Base-by-base conservation (phyloP, 352 stramenopile genomes). In the Globisporangium irregulare region DNA sequence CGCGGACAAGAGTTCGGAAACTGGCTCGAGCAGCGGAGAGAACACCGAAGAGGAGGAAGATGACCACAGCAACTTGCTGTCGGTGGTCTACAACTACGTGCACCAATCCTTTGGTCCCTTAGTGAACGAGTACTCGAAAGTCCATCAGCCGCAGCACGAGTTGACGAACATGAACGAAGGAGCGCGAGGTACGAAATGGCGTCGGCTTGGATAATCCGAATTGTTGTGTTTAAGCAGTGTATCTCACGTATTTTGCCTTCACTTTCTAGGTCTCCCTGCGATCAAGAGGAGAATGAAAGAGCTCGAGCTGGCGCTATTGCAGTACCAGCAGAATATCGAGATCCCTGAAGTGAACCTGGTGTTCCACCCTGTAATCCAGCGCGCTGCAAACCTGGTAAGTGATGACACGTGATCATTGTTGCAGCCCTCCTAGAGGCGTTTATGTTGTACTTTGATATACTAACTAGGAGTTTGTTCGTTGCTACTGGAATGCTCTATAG, bases 251-350 rank as follows among this genome's bases (percentile, higher is more conserved):
- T 34, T 4, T 48, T 50, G 22, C 51, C 18, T 18, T 18, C 4
- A 91, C 4, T n/a, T 90, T 48, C 20, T 56, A 56, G 87, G 87
- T 24, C 62, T 96, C 29, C 86, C 89, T 20, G 89, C 89, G 15
- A 96, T 98, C 72, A 92, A 93, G 50, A 89, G 90, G 43, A 77
- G 85, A 57, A 94, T 98, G 80, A 97, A 96, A 62, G 95, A 98
- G 71, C 81, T 98, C 24, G 95, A 98, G 67, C 77, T 98, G 22
- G 94, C 95, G 10, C 72, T 98, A 67, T 78, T 97, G 38, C 92
- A 98, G 64, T 98, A 97, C 75, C 91, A 98, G 72, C 92, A 98
- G 66, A 97, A 97, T 65, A 90, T 98, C 66, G 92, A 98, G 69
- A 98, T 98, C 62, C 95, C 95, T 1, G 91, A 97, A 57, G 92